phyloP scores from a whole-genome alignment of 2,329 filamentous ascomycete species.

The Akanthomyces dipterigenus region DNA sequence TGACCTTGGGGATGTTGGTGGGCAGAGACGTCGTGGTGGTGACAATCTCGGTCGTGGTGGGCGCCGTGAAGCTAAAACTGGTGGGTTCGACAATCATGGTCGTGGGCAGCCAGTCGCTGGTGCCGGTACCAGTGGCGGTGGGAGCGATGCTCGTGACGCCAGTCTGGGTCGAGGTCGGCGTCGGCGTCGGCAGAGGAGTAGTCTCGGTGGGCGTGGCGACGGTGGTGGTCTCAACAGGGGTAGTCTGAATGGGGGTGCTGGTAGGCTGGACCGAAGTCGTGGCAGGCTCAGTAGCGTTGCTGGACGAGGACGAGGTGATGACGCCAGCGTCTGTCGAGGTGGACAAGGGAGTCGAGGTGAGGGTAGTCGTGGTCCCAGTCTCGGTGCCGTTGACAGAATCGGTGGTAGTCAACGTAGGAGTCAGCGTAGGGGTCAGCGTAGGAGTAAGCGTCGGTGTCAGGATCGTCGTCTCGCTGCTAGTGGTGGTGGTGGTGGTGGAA shows the following conservation, averaged over 20 bases:
- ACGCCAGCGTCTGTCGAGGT: slow-evolving; percentile 4
- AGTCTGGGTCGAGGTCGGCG: slow-evolving; percentile 5
- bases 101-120: slow-evolving; percentile 47
- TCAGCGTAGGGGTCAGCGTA: neutral
- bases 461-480: slow-evolving; percentile 2
- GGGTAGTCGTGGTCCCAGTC: neutral
- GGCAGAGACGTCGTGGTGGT: slow-evolving; percentile 51
- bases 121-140: slow-evolving; percentile 37
- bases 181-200: neutral
- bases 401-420: neutral
- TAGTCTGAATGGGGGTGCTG: neutral
- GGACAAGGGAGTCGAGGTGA: neutral
- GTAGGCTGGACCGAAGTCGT: neutral
- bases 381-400: neutral
- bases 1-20: slow-evolving; percentile 63
- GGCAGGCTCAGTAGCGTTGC: neutral
- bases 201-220: slow-evolving; percentile 12
- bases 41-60: slow-evolving; percentile 23
- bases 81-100: slow-evolving; percentile 53
- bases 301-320: slow-evolving; percentile 2
- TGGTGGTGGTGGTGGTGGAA: slow-evolving; percentile 11
- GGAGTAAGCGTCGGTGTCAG: neutral
- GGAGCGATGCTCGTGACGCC: slow-evolving; percentile 34
- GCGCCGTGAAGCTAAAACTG: slow-evolving; percentile 26
- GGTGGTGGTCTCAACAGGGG: neutral